Conservation (phyloP, 371 early-diverging fungal genomes). For the Saksenaea oblongispora region DNA sequence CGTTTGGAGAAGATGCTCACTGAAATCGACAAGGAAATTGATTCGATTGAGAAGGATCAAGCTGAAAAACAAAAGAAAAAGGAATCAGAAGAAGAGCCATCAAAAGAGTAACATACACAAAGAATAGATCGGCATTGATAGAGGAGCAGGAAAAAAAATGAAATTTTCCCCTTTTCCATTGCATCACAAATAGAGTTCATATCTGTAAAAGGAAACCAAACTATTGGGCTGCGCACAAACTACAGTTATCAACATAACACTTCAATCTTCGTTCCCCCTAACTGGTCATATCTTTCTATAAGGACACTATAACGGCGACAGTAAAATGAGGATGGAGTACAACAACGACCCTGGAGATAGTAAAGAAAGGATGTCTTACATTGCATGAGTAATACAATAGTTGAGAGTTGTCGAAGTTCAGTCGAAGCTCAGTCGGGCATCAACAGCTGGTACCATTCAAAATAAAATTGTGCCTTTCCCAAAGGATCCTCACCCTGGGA, state of each 20-base stretch:
- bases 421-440: no score
- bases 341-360: no score
- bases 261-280: background rate
- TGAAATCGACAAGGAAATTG: conserved; percentile 72
- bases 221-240: background rate
- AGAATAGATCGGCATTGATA: background rate
- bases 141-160: background rate
- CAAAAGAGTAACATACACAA: background rate
- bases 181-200: conserved; percentile 1
- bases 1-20: conserved; percentile 68
- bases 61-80: conserved; percentile 13
- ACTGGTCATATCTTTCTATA: no score
- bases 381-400: no score
- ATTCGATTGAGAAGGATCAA: conserved; percentile 48
- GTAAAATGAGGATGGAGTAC: no score
- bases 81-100: background rate
- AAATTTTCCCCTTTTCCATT: background rate
- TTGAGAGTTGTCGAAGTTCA: no score
- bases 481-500: no score
- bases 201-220: background rate
- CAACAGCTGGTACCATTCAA: no score
- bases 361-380: no score
- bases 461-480: no score
- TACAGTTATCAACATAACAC: background rate
- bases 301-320: no score